phyloP scores from a whole-genome alignment of 495 filamentous ascomycete species.

The Penicillium silybi region DNA sequence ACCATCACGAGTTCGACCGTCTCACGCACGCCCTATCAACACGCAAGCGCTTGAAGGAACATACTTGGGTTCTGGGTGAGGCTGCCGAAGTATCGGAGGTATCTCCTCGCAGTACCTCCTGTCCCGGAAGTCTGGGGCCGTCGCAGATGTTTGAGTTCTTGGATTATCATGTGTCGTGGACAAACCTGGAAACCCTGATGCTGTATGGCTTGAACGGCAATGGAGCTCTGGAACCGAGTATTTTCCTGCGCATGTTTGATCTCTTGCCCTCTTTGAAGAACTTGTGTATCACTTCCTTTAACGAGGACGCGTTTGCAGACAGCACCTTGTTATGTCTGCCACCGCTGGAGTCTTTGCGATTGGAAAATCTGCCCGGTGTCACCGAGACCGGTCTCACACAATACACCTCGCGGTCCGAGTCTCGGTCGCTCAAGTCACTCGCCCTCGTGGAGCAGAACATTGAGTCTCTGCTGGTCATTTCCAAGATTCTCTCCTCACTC shows the following conservation, averaged over 20 bases:
- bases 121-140: constrained; percentile 53
- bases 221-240: constrained; percentile 59
- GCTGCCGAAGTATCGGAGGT: constrained; percentile 41
- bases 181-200: constrained; percentile 66
- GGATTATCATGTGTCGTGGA: constrained; percentile 67
- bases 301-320: constrained; percentile 69
- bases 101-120: constrained; percentile 42
- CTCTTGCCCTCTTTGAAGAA: constrained; percentile 65
- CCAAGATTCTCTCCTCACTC: constrained; percentile 69
- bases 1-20: constrained; percentile 69
- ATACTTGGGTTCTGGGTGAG: constrained; percentile 69
- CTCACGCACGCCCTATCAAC: constrained; percentile 77
- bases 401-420: constrained; percentile 59
- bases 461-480: constrained; percentile 64
- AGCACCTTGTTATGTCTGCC: constrained; percentile 66
- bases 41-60: constrained; percentile 66
- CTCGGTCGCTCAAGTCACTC: constrained; percentile 54
- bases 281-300: constrained; percentile 71
- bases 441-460: constrained; percentile 64
- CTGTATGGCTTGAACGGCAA: constrained; percentile 59
- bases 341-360: constrained; percentile 64
- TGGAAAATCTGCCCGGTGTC: constrained; percentile 73
- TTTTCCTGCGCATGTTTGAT: constrained; percentile 65
- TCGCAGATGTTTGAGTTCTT: constrained; percentile 66
- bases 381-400: constrained; percentile 72